These are phyloP conservation scores for Colletotrichum sp. DNA, from an alignment of 2,329 filamentous ascomycete species.

Conservation along the genomic window DNA sequence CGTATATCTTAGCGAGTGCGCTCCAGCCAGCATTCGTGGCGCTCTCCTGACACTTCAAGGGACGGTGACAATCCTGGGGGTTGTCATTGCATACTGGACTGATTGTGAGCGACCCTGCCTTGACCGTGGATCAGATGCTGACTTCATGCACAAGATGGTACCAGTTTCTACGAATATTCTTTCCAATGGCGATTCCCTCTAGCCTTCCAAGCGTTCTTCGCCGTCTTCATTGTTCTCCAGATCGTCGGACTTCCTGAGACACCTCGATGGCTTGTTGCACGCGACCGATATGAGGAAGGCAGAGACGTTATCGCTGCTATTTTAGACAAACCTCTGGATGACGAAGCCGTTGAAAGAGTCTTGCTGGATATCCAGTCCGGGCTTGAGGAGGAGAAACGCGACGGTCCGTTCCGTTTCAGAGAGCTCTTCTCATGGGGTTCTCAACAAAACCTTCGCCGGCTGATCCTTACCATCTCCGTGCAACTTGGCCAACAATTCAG, in stretches of 20 bases:
- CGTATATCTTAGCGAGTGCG: slow-evolving; percentile 20
- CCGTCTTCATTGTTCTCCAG: slow-evolving; percentile 35
- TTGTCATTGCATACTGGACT: slow-evolving; percentile 45
- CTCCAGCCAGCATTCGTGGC: slow-evolving; percentile 47
- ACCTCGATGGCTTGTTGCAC: slow-evolving; percentile 37
- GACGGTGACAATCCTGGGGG: slow-evolving; percentile 49
- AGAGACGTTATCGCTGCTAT: slow-evolving; percentile 22
- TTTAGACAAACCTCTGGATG: not conserved
- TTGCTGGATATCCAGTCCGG: not conserved
- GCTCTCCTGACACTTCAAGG: slow-evolving; percentile 54
- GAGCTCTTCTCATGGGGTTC: slow-evolving; percentile 27
- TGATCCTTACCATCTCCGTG: slow-evolving; percentile 28
- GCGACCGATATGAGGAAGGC: slow-evolving; percentile 37
- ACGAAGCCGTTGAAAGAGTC: not conserved
- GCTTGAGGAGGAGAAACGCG: slow-evolving; percentile 21
- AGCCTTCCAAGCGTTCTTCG: slow-evolving; percentile 42
- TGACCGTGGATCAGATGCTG: not conserved
- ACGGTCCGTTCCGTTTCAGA: slow-evolving; percentile 24
- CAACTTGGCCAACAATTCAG: slow-evolving; percentile 32
- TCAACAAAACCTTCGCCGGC: slow-evolving; percentile 27
- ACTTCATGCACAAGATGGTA: not conserved
- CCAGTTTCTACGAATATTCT: not conserved
- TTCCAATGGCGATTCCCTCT: slow-evolving; percentile 33
- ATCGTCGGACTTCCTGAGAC: slow-evolving; percentile 41
- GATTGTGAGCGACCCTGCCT: slow-evolving; percentile 29